These are phyloP conservation scores for Cryphonectria parasitica DNA, from an alignment of 2,329 filamentous ascomycete genomes.

Conservation along the genomic window DNA sequence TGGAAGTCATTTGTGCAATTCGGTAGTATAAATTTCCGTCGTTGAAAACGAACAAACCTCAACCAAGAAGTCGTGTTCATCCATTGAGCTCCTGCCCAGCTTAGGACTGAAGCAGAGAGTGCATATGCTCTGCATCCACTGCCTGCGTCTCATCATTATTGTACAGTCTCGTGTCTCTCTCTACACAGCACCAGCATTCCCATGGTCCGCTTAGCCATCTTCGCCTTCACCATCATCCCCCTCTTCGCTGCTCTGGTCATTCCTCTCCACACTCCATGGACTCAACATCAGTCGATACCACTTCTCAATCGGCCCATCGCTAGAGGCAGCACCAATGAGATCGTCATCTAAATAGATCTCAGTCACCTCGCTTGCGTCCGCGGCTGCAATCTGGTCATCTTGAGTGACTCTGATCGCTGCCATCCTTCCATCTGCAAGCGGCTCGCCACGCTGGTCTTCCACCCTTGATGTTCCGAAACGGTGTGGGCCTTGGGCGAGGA, in stretches of 20 bases:
- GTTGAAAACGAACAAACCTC: no score
- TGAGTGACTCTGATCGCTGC: not conserved
- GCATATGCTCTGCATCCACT: not conserved
- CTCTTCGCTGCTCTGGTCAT: not conserved
- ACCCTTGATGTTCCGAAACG: conserved; percentile 1
- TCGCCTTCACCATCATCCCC: not conserved
- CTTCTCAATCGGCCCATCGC: conserved; percentile 10
- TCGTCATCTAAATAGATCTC: conserved; percentile 11
- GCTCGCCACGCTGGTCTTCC: not conserved
- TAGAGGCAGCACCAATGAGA: not conserved
- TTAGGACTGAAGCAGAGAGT: not conserved
- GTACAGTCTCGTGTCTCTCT: not conserved
- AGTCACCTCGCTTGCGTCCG: not conserved
- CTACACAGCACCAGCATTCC: not conserved
- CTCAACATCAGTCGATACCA: conserved; percentile 4
- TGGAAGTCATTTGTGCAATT: no score
- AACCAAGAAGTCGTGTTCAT: not conserved
- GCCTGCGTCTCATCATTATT: not conserved
- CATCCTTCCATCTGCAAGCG: not conserved
- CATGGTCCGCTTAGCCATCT: not conserved
- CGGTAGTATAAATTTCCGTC: no score
- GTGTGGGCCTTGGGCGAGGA: conserved; percentile 6
- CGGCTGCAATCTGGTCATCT: not conserved
- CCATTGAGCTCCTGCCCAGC: not conserved
- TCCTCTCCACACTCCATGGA: not conserved